Evolutionary conservation across 257 asterid species (phyloP).

Genomic region (Verbena officinalis): DNA sequence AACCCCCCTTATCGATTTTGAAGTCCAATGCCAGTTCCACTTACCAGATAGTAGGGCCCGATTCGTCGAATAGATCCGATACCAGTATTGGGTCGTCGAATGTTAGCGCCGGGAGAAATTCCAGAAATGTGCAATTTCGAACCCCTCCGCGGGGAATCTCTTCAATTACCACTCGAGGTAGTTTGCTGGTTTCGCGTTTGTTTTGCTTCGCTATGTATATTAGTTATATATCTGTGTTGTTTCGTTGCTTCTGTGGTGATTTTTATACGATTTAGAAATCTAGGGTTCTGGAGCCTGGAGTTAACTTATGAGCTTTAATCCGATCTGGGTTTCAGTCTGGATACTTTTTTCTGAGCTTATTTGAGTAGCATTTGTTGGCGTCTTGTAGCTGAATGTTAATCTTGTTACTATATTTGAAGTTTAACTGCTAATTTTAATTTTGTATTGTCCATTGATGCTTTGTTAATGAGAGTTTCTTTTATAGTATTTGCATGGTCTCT

Average conservation of each 20-base stretch:
- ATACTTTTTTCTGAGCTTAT: slow-evolving; percentile 6
- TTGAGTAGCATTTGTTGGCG: slow-evolving; percentile 2
- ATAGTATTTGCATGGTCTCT: neutral
- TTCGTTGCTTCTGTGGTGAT: neutral
- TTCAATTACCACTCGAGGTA: slow-evolving; percentile 36
- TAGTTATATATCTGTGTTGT: neutral
- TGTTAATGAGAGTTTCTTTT: neutral
- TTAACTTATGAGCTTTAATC: slow-evolving; percentile 1
- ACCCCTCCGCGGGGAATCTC: slow-evolving; percentile 28
- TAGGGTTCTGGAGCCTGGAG: slow-evolving; percentile 26
- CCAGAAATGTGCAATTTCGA: slow-evolving; percentile 37
- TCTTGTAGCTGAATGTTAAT: slow-evolving; percentile 13
- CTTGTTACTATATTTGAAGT: neutral
- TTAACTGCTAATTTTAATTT: slow-evolving; percentile 10
- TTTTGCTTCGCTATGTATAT: neutral
- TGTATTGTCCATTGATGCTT: neutral
- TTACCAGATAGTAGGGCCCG: slow-evolving; percentile 26
- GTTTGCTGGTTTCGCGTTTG: neutral
- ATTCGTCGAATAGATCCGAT: slow-evolving; percentile 41
- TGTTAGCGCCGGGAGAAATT: slow-evolving; percentile 27
- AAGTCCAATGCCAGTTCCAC: slow-evolving; percentile 38
- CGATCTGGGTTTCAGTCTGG: slow-evolving; percentile 9
- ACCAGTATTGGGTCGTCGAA: slow-evolving; percentile 58
- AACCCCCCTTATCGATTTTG: slow-evolving; percentile 39
- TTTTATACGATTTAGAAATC: neutral